These are phyloP conservation scores for Juncus effusus DNA, from an alignment of 176 grass and related monocot species.

Conservation along the genomic window DNA sequence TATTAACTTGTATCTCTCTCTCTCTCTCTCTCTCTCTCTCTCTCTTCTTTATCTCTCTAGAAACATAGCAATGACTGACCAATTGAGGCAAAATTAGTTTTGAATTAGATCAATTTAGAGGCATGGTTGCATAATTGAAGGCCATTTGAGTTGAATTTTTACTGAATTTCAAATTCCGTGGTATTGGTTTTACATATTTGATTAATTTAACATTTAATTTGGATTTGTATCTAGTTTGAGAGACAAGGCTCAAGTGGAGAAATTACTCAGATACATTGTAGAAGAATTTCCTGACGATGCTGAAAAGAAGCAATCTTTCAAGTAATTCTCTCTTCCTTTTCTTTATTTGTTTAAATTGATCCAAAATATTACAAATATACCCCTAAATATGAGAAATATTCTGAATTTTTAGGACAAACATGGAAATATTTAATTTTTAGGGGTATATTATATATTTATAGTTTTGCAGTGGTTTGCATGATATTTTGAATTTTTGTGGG, in stretches of 20 bases:
- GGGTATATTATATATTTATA: neutral
- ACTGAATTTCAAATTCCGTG: neutral
- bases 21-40: neutral
- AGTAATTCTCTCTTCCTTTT: slow-evolving; percentile 40
- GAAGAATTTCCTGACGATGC: slow-evolving; percentile 82
- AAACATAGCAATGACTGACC: too few relatives aligned
- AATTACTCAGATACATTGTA: slow-evolving; percentile 86
- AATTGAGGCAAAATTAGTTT: too few relatives aligned
- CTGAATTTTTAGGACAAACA: too few relatives aligned
- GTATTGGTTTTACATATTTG: neutral
- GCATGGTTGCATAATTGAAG: too few relatives aligned
- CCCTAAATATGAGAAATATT: too few relatives aligned
- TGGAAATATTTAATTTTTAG: too few relatives aligned
- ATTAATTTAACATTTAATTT: slow-evolving; percentile 11
- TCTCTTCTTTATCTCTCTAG: neutral
- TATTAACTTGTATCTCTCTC: slow-evolving; percentile 80
- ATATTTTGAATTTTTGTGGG: neutral
- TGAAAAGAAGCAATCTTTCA: slow-evolving; percentile 91
- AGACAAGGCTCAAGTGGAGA: slow-evolving; percentile 87
- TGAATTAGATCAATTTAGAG: too few relatives aligned
- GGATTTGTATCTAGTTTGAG: slow-evolving; percentile 55
- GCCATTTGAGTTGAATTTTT: neutral
- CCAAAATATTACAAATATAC: too few relatives aligned
- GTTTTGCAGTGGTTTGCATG: neutral
- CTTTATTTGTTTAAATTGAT: neutral